These are phyloP conservation scores for Dalbergia cultrata DNA, from an alignment of 306 rosid species.

Conservation along the genomic window DNA sequence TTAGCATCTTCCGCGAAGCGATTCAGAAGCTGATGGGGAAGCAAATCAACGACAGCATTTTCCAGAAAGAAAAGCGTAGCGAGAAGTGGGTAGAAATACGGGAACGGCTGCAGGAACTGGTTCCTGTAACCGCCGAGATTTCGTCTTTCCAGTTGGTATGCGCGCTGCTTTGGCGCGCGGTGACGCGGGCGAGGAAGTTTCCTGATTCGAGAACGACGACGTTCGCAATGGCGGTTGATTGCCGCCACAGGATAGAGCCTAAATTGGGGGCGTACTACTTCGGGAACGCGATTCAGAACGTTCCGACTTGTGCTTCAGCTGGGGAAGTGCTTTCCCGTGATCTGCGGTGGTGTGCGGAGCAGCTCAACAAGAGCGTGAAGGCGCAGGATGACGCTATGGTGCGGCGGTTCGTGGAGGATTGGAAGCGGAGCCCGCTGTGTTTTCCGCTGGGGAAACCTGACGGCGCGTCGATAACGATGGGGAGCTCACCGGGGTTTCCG, in stretches of 20 bases:
- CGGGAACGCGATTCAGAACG: conserved; percentile 94
- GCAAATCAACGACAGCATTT: conserved; percentile 55
- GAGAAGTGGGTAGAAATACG: too few relatives aligned
- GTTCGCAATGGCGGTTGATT: conserved; percentile 90
- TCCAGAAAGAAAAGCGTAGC: conserved; percentile 32
- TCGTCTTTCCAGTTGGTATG: conserved; percentile 87
- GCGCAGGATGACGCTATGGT: conserved; percentile 67
- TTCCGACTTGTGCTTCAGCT: conserved; percentile 66
- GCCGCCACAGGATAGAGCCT: conserved; percentile 76
- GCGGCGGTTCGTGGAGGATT: conserved; percentile 67
- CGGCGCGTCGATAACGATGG: conserved; percentile 88
- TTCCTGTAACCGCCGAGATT: conserved; percentile 50
- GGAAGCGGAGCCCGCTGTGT: conserved; percentile 77
- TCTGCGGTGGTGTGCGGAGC: conserved; percentile 85
- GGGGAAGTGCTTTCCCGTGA: conserved; percentile 64
- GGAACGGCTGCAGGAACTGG: too few relatives aligned
- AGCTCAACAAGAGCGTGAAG: conserved; percentile 71
- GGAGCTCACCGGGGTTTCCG: conserved; percentile 94
- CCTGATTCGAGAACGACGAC: conserved; percentile 65
- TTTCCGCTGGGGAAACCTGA: conserved; percentile 89
- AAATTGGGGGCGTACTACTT: conserved; percentile 73
- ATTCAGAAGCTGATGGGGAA: conserved; percentile 73
- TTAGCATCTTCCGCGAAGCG: too few relatives aligned
- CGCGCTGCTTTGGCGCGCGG: conserved; percentile 82
- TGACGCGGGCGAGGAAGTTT: conserved; percentile 85